Conservation (phyloP, 768 basidiomycete genomes). For the Tulasnella sp. region DNA sequence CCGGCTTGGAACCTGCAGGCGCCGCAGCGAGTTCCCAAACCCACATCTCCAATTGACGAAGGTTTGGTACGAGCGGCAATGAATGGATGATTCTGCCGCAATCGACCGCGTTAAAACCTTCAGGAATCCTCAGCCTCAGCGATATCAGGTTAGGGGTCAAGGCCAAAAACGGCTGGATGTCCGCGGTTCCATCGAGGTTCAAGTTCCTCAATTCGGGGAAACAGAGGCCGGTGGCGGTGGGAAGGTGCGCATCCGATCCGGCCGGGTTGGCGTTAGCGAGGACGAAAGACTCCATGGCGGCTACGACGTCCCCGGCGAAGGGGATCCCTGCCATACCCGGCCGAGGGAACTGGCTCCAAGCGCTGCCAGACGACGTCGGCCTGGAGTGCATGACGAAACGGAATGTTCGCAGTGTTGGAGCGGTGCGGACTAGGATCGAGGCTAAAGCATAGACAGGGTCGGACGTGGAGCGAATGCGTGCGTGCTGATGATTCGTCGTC, state of each 20-base stretch:
- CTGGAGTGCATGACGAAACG: slow-evolving; percentile 19
- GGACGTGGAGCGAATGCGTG: neutral
- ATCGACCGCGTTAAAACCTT: slow-evolving; percentile 24
- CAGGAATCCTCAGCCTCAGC: slow-evolving; percentile 20
- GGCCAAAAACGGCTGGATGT: slow-evolving; percentile 7
- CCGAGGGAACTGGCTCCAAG: slow-evolving; percentile 25
- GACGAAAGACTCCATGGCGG: neutral
- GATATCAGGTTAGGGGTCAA: slow-evolving; percentile 1
- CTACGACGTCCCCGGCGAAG: neutral
- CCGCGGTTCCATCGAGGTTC: slow-evolving; percentile 21
- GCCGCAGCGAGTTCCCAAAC: slow-evolving; percentile 15
- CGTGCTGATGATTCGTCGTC: neutral
- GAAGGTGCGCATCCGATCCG: neutral
- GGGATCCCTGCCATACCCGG: slow-evolving; percentile 23
- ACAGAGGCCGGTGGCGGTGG: neutral
- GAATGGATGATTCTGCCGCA: slow-evolving; percentile 14
- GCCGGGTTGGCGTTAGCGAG: neutral
- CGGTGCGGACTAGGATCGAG: slow-evolving; percentile 19
- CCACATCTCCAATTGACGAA: slow-evolving; percentile 24
- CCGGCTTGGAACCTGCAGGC: neutral
- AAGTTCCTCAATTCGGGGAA: slow-evolving; percentile 21
- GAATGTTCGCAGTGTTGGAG: slow-evolving; percentile 18
- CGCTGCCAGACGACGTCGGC: slow-evolving; percentile 14
- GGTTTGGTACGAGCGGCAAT: neutral
- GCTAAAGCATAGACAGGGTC: slow-evolving; percentile 10